Percentiles rank a stretch among this genome's conserved stretches.
Conservation (phyloP, 148 eudicot genomes). For the Silene latifolia region DNA sequence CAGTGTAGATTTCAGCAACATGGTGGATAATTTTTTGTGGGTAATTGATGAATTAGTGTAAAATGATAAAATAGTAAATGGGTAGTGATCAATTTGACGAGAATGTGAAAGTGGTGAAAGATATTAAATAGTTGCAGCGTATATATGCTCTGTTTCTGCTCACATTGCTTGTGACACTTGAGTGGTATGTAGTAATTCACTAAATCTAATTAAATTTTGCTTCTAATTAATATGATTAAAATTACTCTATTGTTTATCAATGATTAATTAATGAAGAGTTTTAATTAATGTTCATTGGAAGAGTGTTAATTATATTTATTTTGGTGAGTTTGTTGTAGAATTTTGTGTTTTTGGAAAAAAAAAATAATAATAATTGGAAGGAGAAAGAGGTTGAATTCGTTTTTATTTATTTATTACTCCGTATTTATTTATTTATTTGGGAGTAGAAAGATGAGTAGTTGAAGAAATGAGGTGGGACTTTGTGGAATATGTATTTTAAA, state of each 20-base stretch:
- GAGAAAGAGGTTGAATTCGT: background rate
- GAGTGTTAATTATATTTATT: too few relatives aligned
- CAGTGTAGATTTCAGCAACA: slow-evolving; percentile 17
- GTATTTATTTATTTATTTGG: background rate
- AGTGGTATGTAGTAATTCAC: slow-evolving; percentile 2
- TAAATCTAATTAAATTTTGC: background rate
- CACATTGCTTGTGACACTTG: slow-evolving; percentile 28
- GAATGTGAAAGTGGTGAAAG: slow-evolving; percentile 26
- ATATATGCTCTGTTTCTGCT: slow-evolving; percentile 16
- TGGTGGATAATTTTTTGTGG: slow-evolving; percentile 20
- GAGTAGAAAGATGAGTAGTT: slow-evolving; percentile 34
- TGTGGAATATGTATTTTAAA: slow-evolving; percentile 4
- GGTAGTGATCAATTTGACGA: slow-evolving; percentile 21
- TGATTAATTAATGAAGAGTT: slow-evolving; percentile 12
- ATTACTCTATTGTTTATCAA: background rate
- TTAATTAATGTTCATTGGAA: background rate
- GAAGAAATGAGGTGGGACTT: slow-evolving; percentile 24
- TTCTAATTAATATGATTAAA: too few relatives aligned
- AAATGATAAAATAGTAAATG: slow-evolving; percentile 24
- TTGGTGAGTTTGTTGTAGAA: slow-evolving; percentile 23
- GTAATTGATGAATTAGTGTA: slow-evolving; percentile 18
- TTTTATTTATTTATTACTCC: too few relatives aligned
- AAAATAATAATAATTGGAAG: background rate
- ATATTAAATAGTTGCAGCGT: slow-evolving; percentile 36
- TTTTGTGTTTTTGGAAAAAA: background rate